Base-by-base conservation (phyloP, 2,329 filamentous ascomycete genomes). In the Cladophialophora bantiana region DNA sequence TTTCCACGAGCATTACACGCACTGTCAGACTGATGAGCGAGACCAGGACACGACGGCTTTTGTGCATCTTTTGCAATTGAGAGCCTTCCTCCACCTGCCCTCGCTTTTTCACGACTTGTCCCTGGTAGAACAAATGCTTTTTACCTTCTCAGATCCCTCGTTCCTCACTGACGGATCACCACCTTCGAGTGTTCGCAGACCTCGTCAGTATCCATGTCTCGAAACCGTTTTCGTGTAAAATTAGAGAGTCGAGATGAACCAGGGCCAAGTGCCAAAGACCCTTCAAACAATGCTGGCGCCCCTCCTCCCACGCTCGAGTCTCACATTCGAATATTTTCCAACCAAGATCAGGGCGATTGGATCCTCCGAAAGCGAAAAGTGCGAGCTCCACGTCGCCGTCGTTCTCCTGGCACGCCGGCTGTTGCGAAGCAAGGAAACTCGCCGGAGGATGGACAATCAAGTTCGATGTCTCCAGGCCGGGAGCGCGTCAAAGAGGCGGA, bases 161-260 rank as follows among this genome's bases (percentile, higher is more conserved):
- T 12, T 26, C 45, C 45, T 50, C 18, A 12, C 7, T 20, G 26
- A 50, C 7, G 4, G 18, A 9, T 26, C 20, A 10, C 3, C 26
- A 4, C 7, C 40, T 42, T 50, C 45, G 7, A 20, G 26, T 26
- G 1, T 50, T 50, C 6, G 18, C 45, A 26, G 18, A 4, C 45
- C 45, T 20, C 45, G 18, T 10, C 45, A 9, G 10, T 26, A 26
- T 10, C 45, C 6, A 55, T 55, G 52, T 35, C 52, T 55, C 52
- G 52, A n/a, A 36, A 36, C n/a, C 31, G 52, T 10, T 55, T 55
- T 36, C 52, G 52, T 55, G 34, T 55, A 34, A 18, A 35, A 20
- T 7, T 55, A 55, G 52, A 55, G 4, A 10, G 1, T 26, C 45
- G 12, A 50, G 18, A 50, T 10, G 45, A 50, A 10, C 7, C 18